phyloP scores from a whole-genome alignment of 1,139 yeast genomes.

The Scheffersomyces lignicola region DNA sequence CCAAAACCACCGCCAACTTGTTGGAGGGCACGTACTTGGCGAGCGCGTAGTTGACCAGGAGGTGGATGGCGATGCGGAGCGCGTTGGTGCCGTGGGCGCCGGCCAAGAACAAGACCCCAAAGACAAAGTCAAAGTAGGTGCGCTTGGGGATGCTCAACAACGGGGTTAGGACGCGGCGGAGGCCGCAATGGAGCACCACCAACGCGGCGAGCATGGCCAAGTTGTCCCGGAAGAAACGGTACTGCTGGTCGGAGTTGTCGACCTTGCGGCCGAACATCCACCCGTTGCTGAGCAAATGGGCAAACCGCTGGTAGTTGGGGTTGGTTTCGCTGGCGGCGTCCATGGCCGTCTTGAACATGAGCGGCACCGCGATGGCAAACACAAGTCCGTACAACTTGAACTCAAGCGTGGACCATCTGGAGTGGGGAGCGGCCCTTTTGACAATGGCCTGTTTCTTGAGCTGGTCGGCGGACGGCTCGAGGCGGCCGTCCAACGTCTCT shows the following conservation, averaged over 20 bases:
- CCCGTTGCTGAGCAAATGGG: constrained; percentile 60
- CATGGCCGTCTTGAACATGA: constrained; percentile 80
- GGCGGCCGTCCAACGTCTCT: constrained; percentile 76
- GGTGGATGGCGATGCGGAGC: constrained; percentile 59
- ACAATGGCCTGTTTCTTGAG: constrained; percentile 42
- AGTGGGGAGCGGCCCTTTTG: constrained; percentile 43
- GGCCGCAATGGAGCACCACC: constrained; percentile 50
- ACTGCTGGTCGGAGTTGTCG: constrained; percentile 90
- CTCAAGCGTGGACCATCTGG: constrained; percentile 77
- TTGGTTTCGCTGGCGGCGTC: constrained; percentile 76
- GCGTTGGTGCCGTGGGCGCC: constrained; percentile 81
- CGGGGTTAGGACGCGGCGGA: constrained; percentile 40
- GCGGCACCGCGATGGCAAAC: constrained; percentile 71
- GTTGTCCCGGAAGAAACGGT: constrained; percentile 82
- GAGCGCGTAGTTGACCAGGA: constrained; percentile 54
- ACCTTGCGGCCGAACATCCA: constrained; percentile 82
- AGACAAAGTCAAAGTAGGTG: constrained; percentile 64
- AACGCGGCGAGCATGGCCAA: constrained; percentile 60
- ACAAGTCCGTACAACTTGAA: constrained; percentile 64
- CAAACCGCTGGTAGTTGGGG: constrained; percentile 69
- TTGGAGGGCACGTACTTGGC: constrained; percentile 41
- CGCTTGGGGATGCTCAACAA: constrained; percentile 30
- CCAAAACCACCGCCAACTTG: constrained; percentile 30
- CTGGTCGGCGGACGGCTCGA: constrained; percentile 53
- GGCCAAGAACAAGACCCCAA: constrained; percentile 68